Base-by-base conservation (phyloP, 352 stramenopile species). In the Pythium vanterpoolii region DNA sequence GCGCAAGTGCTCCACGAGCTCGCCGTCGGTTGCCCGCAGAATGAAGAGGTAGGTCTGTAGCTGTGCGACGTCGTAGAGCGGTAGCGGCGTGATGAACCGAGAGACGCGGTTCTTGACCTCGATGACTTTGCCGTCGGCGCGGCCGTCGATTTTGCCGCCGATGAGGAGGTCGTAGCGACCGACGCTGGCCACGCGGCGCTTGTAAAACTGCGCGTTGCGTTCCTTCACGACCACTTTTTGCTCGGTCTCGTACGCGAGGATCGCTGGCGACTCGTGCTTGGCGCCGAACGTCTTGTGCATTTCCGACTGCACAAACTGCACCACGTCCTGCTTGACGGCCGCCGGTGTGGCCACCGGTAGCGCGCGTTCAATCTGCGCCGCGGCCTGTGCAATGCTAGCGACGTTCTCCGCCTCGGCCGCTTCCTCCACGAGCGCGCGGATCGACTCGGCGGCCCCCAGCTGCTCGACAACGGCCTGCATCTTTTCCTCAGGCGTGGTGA, bases 41-140 rank as follows among this genome's bases (percentile, higher is more conserved):
- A 95, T 90, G 60, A 83, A 95, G 34, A 95, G 49, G 61, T 95
- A 95, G 26, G 86, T 95, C 71, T 93, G 83, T 52, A 95, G 62
- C 60, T 95, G 86, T 1, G 80, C 79, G 9, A 95, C 40, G 62
- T 95, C 86, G 63, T 95, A 95, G 60, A 72, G 76, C 6, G 86
- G 86, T 54, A 95, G 61, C 11, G 86, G 86, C 26, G 64, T 73
- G 24, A 90, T 74, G 65, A 95, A 95, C 13, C 59, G 51, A 33
- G 70, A 77, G 55, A 95, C 51, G 44, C 86, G 72, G 67, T 95
- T 95, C 69, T 95, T 95, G 34, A 95, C 83, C 51, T 95, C 86
- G 44, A 95, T 77, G 18, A 95, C 83, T 36, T 83, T 90, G 47
- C 80, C 80, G 57, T 89, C 81, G 2, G 72, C 74, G 56, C 73